Percentiles rank a stretch among this genome's conserved stretches.
Evolutionary conservation across 208 protist species (phyloP).

Genomic region (Leishmania braziliensis): DNA sequence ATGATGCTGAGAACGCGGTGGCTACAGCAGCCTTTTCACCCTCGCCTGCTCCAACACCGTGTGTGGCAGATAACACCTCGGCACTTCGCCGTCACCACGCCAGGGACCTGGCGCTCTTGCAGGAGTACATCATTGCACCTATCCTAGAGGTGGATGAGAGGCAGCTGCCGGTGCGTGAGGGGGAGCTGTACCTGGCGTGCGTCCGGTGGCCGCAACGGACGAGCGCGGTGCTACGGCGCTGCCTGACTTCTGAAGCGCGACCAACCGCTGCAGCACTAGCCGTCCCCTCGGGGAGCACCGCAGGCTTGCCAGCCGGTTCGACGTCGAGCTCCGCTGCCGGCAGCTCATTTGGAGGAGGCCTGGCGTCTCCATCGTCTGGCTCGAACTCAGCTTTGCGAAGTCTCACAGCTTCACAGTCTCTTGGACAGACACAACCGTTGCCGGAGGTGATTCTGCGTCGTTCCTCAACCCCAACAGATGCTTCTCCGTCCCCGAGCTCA

Average conservation of each 20-base stretch:
- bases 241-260: constrained; percentile 29
- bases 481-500: constrained; percentile 16
- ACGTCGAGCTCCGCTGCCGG: constrained; percentile 2
- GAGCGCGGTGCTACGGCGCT: constrained; percentile 57
- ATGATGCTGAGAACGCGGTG: neutral
- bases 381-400: neutral
- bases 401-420: constrained; percentile 9
- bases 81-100: constrained; percentile 32
- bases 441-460: constrained; percentile 20
- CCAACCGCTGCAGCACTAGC: neutral
- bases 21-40: constrained; percentile 1
- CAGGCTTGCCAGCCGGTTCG: neutral
- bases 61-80: constrained; percentile 37
- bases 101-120: constrained; percentile 51
- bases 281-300: neutral
- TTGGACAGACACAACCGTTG: constrained; percentile 9
- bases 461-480: neutral
- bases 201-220: constrained; percentile 64
- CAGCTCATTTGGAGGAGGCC: constrained; percentile 5
- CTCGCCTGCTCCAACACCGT: constrained; percentile 10
- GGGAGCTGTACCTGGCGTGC: constrained; percentile 65
- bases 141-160: constrained; percentile 61
- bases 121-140: constrained; percentile 68
- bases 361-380: neutral
- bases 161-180: constrained; percentile 57